Conservation (phyloP, 2,329 filamentous ascomycete species). For the Botrytis medusae region DNA sequence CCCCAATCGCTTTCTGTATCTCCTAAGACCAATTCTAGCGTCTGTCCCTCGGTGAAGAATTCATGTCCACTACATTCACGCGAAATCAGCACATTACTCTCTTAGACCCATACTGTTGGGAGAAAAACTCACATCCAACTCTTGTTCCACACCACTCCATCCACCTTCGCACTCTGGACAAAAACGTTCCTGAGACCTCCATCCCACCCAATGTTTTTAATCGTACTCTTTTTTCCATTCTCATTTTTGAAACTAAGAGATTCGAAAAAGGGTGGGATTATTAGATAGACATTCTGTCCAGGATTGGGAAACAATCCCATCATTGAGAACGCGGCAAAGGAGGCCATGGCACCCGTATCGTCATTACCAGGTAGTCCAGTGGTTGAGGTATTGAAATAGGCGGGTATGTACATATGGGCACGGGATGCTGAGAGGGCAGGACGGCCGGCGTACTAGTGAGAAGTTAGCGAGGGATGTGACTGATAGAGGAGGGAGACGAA, state of each 20-base stretch:
- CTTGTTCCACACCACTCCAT: slow-evolving; percentile 58
- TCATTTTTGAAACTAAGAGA: slow-evolving; percentile 56
- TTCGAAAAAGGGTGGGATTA: slow-evolving; percentile 66
- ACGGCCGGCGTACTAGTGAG: slow-evolving; percentile 55
- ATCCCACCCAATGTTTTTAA: slow-evolving; percentile 63
- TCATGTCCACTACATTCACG: slow-evolving; percentile 50
- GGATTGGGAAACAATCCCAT: slow-evolving; percentile 61
- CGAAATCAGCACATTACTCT: background rate
- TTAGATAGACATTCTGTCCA: slow-evolving; percentile 68
- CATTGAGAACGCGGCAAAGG: slow-evolving; percentile 33
- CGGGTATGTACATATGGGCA: slow-evolving; percentile 64
- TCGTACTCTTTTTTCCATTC: slow-evolving; percentile 58
- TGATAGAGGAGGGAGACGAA: background rate
- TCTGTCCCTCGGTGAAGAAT: slow-evolving; percentile 64
- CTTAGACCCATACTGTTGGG: background rate
- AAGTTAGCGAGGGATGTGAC: background rate
- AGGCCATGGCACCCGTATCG: slow-evolving; percentile 62
- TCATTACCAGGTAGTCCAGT: slow-evolving; percentile 68
- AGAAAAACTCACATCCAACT: slow-evolving; percentile 55
- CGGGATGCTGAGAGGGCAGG: slow-evolving; percentile 48
- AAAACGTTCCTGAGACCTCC: slow-evolving; percentile 56
- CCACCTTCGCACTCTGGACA: slow-evolving; percentile 62
- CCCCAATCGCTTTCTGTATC: slow-evolving; percentile 63
- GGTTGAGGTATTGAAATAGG: slow-evolving; percentile 57
- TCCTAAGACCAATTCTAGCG: slow-evolving; percentile 62